These are phyloP conservation scores for Epichloe coenophiala DNA, from an alignment of 2,329 filamentous ascomycete species.

Conservation along the genomic window DNA sequence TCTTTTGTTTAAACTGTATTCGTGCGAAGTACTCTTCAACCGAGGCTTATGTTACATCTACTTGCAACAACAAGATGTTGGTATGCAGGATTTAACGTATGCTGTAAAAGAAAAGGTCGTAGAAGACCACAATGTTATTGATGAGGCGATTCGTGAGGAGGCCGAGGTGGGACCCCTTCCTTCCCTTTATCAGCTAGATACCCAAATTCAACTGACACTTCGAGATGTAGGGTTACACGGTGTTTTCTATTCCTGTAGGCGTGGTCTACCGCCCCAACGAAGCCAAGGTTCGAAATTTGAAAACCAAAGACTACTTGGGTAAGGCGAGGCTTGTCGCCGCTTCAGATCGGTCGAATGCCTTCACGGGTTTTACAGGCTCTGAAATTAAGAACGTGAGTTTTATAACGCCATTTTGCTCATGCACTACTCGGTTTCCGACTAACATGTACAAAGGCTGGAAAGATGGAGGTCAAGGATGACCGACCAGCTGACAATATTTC, in stretches of 20 bases:
- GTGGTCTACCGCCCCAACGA: conserved; percentile 93
- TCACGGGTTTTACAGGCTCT: conserved; percentile 67
- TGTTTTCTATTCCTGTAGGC: conserved; percentile 95
- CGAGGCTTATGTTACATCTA: conserved; percentile 96
- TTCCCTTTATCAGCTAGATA: neutral
- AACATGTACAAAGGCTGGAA: conserved; percentile 29
- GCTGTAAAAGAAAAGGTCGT: conserved; percentile 94
- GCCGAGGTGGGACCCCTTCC: conserved; percentile 54
- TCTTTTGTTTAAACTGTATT: conserved; percentile 90
- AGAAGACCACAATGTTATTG: conserved; percentile 92
- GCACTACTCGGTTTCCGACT: conserved; percentile 6
- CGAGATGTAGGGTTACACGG: conserved; percentile 70
- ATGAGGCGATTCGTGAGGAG: conserved; percentile 86
- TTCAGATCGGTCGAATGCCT: conserved; percentile 66
- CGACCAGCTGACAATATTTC: conserved; percentile 74
- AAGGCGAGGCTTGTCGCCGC: conserved; percentile 90
- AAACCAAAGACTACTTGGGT: conserved; percentile 93
- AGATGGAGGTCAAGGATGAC: conserved; percentile 55
- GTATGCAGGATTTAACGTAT: conserved; percentile 80
- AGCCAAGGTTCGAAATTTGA: conserved; percentile 95
- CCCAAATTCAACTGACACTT: neutral
- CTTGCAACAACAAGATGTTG: conserved; percentile 77
- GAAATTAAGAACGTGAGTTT: conserved; percentile 61
- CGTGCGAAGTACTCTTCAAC: conserved; percentile 96
- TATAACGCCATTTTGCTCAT: neutral